Evolutionary conservation across 139 green algal genomes (phyloP), one percentile per base, ranked within the genome.

Genomic region (Yamagishiella unicocca): DNA sequence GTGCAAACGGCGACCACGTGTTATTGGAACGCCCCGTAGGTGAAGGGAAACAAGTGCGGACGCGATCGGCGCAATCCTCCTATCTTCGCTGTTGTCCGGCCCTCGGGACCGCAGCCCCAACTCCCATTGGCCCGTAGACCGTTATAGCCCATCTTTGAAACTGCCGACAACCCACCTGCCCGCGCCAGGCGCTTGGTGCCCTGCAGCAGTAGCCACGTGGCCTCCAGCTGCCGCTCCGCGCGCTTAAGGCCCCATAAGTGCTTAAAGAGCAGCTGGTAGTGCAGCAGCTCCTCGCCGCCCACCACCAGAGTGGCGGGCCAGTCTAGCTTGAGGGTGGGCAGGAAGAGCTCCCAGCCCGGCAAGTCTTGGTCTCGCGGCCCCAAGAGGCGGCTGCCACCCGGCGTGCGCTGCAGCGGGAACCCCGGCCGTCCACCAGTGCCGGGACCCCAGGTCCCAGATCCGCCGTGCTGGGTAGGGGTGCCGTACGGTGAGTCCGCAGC

Each of bases 181-280:
- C 70, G 54, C 70, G 40, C 70, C 40, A 78, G 58, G 1, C 92
- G 83, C 67, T 87, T 87, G 66, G 92, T 93, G n/a, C 66, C 75
- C 73, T 96, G 94, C 50, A 95, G 91, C 35, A 92, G 66, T 38
- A 92, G 82, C 91, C 94, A 97, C 24, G 94, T 91, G 29, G 73
- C 80, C 27, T 85, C 88, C 58, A 99, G 93, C 89, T 96, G 85
- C n/a, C 93, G 87, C 91, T 99, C 97, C 54, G 94, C 92, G 62
- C 92, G 93, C 90, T 98, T 98, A 50, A 98, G 91, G 42, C 92
- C 88, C 74, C 98, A 96, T 31, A 99, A 87, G 86, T 98, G 94
- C 83, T 95, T 93, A 86, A 98, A 97, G 29, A 98, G 87, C 37
- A 98, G 89, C 86, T 99, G 97, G 93, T 99, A 99, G 84, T 96